Conservation (phyloP, 805 yeast species). For the Tetrapisispora taiwanensis region DNA sequence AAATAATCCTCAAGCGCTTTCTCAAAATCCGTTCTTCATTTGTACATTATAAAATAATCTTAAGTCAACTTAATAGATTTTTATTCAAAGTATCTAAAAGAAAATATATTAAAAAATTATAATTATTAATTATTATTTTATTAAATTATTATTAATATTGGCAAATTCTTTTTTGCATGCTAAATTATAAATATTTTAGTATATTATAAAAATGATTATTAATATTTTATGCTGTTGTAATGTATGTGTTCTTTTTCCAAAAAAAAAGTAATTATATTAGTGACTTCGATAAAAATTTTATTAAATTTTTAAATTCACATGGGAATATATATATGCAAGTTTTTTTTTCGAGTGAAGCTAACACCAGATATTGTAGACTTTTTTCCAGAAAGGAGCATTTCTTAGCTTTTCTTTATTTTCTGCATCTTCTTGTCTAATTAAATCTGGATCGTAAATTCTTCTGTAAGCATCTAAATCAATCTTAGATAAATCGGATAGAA, state of each 20-base stretch:
- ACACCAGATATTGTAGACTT: slow-evolving; percentile 33
- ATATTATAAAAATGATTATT: not conserved
- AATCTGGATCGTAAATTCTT: slow-evolving; percentile 31
- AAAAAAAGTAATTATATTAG: not conserved
- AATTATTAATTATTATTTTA: no score
- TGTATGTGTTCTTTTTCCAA: not conserved
- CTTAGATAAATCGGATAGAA: slow-evolving; percentile 28
- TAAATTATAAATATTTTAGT: not conserved
- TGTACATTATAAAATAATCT: no score
- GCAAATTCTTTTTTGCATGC: slow-evolving; percentile 2
- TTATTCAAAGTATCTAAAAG: no score
- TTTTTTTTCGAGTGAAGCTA: slow-evolving; percentile 10
- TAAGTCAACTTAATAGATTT: no score
- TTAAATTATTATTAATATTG: not conserved
- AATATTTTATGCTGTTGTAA: not conserved
- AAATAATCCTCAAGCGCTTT: no score
- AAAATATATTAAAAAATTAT: no score
- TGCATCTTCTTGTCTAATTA: slow-evolving; percentile 33
- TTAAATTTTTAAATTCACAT: slow-evolving; percentile 1
- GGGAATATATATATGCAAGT: not conserved
- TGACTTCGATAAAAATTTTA: not conserved
- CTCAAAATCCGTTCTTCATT: no score
- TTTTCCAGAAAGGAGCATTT: slow-evolving; percentile 22
- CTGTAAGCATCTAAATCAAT: slow-evolving; percentile 38
- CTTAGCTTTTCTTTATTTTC: slow-evolving; percentile 25